Conservation (phyloP, 768 basidiomycete genomes). For the Termitomyces sp. region DNA sequence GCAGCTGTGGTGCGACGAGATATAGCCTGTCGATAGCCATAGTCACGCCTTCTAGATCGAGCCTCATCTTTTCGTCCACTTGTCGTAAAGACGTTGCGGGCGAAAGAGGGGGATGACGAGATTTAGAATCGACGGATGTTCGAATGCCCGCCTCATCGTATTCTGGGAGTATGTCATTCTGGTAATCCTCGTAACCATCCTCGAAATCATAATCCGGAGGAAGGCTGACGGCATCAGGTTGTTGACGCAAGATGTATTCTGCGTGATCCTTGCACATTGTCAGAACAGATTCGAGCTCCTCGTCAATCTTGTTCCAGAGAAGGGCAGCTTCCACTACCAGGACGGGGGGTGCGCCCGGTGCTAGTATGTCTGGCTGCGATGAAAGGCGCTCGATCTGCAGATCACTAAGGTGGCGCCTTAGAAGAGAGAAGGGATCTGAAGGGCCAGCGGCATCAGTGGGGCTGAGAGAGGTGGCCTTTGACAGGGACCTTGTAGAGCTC, state of each 20-base stretch:
- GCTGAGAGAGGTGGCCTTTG: constrained; percentile 9
- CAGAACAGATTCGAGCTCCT: constrained; percentile 64
- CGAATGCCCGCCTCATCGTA: constrained; percentile 44
- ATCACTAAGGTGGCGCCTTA: constrained; percentile 64
- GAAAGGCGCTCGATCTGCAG: constrained; percentile 54
- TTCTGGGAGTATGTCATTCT: constrained; percentile 43
- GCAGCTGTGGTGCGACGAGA: constrained; percentile 78
- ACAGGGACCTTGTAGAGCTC: constrained; percentile 10
- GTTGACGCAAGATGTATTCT: constrained; percentile 25
- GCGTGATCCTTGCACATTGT: constrained; percentile 60
- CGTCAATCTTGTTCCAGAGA: constrained; percentile 71
- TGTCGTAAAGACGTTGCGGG: constrained; percentile 19
- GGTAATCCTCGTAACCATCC: constrained; percentile 33
- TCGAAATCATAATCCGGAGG: constrained; percentile 45
- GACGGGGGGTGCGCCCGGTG: constrained; percentile 36
- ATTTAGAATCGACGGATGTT: constrained; percentile 30
- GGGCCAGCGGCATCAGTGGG: constrained; percentile 9
- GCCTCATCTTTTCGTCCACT: constrained; percentile 70
- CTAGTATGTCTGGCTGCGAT: constrained; percentile 28
- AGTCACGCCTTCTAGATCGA: constrained; percentile 82
- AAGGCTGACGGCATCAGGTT: constrained; percentile 24
- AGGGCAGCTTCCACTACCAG: constrained; percentile 54
- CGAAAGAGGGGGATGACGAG: constrained; percentile 18
- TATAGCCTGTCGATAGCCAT: constrained; percentile 89
- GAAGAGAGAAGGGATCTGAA: constrained; percentile 47